Evolutionary conservation across 106 monocot species (phyloP).

Genomic region (Acorus gramineus): DNA sequence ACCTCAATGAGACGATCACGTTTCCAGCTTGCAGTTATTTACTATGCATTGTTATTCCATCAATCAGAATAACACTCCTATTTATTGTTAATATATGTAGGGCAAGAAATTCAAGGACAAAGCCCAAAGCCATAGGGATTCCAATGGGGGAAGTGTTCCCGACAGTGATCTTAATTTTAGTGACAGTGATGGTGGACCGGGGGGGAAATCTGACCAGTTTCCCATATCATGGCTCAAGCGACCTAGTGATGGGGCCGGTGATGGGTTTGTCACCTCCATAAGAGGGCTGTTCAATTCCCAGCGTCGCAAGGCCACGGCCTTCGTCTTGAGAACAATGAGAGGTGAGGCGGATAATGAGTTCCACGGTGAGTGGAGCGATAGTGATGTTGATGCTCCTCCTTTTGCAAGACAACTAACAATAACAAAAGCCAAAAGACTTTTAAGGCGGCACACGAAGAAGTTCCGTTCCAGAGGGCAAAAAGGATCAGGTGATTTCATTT

Average conservation of each 20-base stretch:
- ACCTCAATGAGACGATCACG: too few species aligned
- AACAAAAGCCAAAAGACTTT: conserved; percentile 76
- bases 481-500: conserved; percentile 28
- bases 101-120: conserved; percentile 99
- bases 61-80: too few species aligned
- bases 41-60: too few species aligned
- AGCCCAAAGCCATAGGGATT: conserved; percentile 49
- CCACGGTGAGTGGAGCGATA: conserved; percentile 76
- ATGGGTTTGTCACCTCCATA: conserved; percentile 90
- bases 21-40: too few species aligned
- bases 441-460: conserved; percentile 77
- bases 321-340: conserved; percentile 83
- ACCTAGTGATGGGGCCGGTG: conserved; percentile 86
- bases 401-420: conserved; percentile 96
- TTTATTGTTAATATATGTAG: conserved; percentile 12
- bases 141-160: conserved; percentile 26
- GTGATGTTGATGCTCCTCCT: conserved; percentile 62
- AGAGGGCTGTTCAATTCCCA: conserved; percentile 92
- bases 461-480: conserved; percentile 54
- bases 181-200: conserved; percentile 73
- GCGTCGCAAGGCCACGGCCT: conserved; percentile 73
- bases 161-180: conserved; percentile 56
- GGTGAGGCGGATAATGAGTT: conserved; percentile 66
- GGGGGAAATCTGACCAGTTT: conserved; percentile 43
- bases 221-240: conserved; percentile 44